Percentiles rank a stretch among this genome's conserved stretches.
phyloP scores from a whole-genome alignment of 2,329 filamentous ascomycete species.

The Fusarium sambucinum region DNA sequence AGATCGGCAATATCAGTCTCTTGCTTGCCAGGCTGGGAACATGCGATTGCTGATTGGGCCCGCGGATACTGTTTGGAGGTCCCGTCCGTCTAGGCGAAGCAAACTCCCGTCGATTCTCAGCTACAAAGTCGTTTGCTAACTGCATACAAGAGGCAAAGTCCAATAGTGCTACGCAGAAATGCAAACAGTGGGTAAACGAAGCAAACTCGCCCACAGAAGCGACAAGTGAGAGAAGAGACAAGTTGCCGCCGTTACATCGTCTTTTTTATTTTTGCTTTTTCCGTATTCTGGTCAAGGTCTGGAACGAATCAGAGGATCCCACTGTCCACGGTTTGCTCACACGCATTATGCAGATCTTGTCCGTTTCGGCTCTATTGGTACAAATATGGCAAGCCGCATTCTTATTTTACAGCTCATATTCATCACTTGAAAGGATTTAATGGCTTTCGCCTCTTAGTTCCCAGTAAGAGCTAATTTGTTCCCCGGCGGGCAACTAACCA shows the following conservation, averaged over 20 bases:
- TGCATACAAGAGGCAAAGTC: constrained; percentile 5
- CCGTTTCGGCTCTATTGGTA: background rate
- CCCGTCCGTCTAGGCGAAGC: background rate
- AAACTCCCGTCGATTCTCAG: background rate
- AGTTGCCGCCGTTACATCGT: constrained; percentile 2
- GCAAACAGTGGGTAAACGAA: background rate
- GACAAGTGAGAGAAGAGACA: constrained; percentile 2
- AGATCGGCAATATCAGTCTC: background rate
- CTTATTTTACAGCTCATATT: background rate
- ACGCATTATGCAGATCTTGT: constrained; percentile 2
- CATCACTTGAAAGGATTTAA: background rate
- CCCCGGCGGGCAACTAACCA: background rate
- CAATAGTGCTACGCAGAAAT: background rate
- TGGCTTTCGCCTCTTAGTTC: background rate
- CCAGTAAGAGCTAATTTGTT: background rate
- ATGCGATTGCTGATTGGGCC: background rate
- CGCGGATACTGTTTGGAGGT: background rate
- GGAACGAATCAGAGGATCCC: background rate
- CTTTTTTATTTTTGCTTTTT: constrained; percentile 7
- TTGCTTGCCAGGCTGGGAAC: background rate
- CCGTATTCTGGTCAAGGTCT: background rate
- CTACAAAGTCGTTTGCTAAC: background rate
- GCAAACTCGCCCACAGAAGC: background rate
- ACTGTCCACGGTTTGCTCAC: background rate
- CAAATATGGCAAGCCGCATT: background rate